Conservation (phyloP, 2,329 filamentous ascomycete species). For the Neopestalotiopsis sp. region DNA sequence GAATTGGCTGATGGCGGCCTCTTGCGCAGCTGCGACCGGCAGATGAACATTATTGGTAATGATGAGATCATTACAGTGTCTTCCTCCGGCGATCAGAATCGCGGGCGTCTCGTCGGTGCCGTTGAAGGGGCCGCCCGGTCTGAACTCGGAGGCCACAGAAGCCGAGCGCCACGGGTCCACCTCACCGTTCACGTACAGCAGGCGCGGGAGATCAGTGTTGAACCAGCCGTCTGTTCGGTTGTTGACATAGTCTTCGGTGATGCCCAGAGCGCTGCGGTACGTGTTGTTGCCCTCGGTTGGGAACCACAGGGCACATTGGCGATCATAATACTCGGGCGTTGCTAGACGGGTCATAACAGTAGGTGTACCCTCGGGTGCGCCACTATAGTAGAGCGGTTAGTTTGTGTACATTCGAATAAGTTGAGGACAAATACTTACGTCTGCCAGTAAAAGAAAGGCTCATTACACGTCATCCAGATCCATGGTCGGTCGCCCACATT, state of each 20-base stretch:
- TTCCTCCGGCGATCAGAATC: constrained; percentile 56
- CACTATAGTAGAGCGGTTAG: constrained; percentile 33
- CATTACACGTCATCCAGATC: constrained; percentile 67
- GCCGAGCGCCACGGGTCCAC: constrained; percentile 65
- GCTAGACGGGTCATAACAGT: constrained; percentile 58
- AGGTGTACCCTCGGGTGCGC: constrained; percentile 48
- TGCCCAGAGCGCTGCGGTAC: constrained; percentile 50
- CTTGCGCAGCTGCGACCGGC: constrained; percentile 48
- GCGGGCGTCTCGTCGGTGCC: constrained; percentile 53
- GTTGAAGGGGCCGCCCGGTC: constrained; percentile 59
- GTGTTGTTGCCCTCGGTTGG: constrained; percentile 54
- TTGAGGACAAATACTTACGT: constrained; percentile 39
- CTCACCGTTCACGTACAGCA: constrained; percentile 64
- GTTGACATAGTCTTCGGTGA: constrained; percentile 55
- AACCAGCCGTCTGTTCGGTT: constrained; percentile 60
- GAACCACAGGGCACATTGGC: constrained; percentile 62
- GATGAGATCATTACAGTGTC: constrained; percentile 61
- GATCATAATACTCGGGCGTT: constrained; percentile 55
- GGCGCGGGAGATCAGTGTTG: constrained; percentile 53
- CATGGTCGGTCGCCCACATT: constrained; percentile 59
- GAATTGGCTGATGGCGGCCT: constrained; percentile 53
- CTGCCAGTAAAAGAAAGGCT: constrained; percentile 64
- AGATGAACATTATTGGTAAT: constrained; percentile 53
- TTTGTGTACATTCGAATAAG: neutral
- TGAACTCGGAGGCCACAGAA: constrained; percentile 55